A percentile compares a stretch with the other conserved stretches of the same genome.
These are phyloP conservation scores for Euphorbia peplus DNA, from an alignment of 345 rosid genomes.

Conservation along the genomic window DNA sequence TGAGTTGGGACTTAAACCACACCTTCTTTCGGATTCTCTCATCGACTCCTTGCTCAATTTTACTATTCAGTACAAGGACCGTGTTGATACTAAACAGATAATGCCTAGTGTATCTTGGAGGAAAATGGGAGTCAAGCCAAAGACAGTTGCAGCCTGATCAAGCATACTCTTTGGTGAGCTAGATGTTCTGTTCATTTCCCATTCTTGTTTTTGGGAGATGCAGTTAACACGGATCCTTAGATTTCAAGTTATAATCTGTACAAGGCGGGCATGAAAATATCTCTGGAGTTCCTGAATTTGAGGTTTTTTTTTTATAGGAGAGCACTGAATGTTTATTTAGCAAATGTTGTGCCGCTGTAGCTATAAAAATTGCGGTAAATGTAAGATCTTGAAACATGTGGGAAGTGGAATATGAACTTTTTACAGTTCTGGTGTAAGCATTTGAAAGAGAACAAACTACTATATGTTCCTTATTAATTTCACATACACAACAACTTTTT, in stretches of 20 bases:
- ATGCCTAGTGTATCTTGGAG: slow-evolving; percentile 96
- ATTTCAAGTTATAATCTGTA: background rate
- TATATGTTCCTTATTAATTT: background rate
- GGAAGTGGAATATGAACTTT: background rate
- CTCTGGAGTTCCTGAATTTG: background rate
- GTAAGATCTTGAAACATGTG: background rate
- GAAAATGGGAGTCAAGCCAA: slow-evolving; percentile 76
- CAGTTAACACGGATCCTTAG: background rate
- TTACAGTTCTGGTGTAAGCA: background rate
- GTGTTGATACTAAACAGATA: slow-evolving; percentile 82
- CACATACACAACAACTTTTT: background rate
- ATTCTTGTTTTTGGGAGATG: background rate
- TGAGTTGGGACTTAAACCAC: slow-evolving; percentile 90
- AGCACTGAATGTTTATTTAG: background rate
- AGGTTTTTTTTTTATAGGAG: slow-evolving; percentile 3
- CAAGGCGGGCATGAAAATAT: background rate
- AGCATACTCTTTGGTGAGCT: background rate
- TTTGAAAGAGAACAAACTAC: background rate
- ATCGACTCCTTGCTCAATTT: slow-evolving; percentile 91
- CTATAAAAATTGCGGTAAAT: background rate
- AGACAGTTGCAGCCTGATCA: slow-evolving; percentile 52
- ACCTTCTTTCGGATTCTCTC: slow-evolving; percentile 84
- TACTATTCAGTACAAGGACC: slow-evolving; percentile 69
- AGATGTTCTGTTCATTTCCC: background rate
- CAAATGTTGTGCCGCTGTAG: background rate